These are phyloP conservation scores for Periconia sp. DNA, from an alignment of 2,329 filamentous ascomycete species.

Conservation along the genomic window DNA sequence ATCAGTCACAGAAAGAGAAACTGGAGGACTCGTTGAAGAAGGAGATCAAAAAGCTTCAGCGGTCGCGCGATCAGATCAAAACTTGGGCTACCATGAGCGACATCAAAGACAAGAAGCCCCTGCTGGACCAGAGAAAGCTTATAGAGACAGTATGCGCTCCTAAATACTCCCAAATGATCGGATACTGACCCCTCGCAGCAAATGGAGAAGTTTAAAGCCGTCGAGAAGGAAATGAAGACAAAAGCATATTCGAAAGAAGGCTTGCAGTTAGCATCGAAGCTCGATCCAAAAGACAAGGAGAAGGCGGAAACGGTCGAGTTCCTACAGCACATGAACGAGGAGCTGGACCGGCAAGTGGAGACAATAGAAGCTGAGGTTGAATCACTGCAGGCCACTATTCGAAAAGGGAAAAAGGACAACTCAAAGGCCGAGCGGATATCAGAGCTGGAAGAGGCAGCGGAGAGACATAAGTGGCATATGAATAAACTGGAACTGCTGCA, in stretches of 20 bases:
- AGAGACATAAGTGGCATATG: slow-evolving; percentile 97
- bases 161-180: slow-evolving; percentile 10
- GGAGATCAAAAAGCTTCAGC: slow-evolving; percentile 99
- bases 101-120: slow-evolving; percentile 97
- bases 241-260: slow-evolving; percentile 99
- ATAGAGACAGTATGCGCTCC: slow-evolving; percentile 84
- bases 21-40: slow-evolving; percentile 97
- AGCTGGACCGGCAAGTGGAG: slow-evolving; percentile 93
- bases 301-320: slow-evolving; percentile 90
- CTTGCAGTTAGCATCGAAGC: slow-evolving; percentile 84
- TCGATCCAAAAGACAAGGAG: slow-evolving; percentile 97
- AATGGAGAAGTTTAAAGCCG: slow-evolving; percentile 99
- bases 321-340: slow-evolving; percentile 83
- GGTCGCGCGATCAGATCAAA: slow-evolving; percentile 98
- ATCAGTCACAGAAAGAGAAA: slow-evolving; percentile 96
- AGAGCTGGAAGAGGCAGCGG: slow-evolving; percentile 81
- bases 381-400: slow-evolving; percentile 82
- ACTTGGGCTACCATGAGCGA: slow-evolving; percentile 98
- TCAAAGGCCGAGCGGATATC: slow-evolving; percentile 86
- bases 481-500: slow-evolving; percentile 89
- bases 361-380: slow-evolving; percentile 89
- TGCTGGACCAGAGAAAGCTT: slow-evolving; percentile 91
- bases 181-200: slow-evolving; percentile 64
- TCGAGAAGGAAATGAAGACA: slow-evolving; percentile 99
- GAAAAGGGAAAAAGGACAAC: slow-evolving; percentile 90